Percentiles rank a stretch among this genome's conserved stretches.
These are phyloP conservation scores for Clitopilus passeckerianus DNA, from an alignment of 768 basidiomycete genomes.

Conservation along the genomic window DNA sequence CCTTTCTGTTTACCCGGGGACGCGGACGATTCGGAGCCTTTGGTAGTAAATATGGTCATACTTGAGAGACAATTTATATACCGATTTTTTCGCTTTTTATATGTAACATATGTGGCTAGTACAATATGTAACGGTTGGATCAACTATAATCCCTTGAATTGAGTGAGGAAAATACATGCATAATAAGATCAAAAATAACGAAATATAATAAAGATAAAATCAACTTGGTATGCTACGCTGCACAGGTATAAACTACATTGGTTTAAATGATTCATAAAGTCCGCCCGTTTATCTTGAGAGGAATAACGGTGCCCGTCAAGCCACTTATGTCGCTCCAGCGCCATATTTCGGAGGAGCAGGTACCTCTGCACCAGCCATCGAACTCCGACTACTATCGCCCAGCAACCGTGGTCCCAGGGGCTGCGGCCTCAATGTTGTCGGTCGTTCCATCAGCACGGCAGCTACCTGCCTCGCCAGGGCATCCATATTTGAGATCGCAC, in stretches of 20 bases:
- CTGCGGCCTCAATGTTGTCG: not conserved
- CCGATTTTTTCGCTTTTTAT: not conserved
- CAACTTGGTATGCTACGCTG: not conserved
- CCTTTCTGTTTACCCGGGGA: not conserved
- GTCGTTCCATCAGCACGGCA: conserved; percentile 9
- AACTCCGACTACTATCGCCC: not conserved
- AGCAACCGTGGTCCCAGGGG: conserved; percentile 1
- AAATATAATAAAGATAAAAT: not conserved
- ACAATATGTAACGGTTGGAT: not conserved
- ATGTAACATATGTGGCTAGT: not conserved
- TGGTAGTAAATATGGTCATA: not conserved
- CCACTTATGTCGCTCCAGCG: not conserved
- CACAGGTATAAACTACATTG: no score
- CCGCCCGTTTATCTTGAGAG: no score
- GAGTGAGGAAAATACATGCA: not conserved
- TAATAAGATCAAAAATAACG: not conserved
- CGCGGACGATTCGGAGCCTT: not conserved
- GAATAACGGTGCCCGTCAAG: no score
- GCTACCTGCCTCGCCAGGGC: conserved; percentile 25
- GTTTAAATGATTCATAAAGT: no score
- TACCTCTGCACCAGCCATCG: conserved; percentile 3
- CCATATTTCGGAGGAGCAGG: conserved; percentile 13
- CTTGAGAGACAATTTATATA: not conserved
- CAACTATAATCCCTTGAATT: not conserved
- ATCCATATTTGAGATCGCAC: conserved; percentile 12